Evolutionary conservation across 345 rosid species (phyloP), one percentile per base, ranked within the genome.

Genomic region (Lepidium aucheri): DNA sequence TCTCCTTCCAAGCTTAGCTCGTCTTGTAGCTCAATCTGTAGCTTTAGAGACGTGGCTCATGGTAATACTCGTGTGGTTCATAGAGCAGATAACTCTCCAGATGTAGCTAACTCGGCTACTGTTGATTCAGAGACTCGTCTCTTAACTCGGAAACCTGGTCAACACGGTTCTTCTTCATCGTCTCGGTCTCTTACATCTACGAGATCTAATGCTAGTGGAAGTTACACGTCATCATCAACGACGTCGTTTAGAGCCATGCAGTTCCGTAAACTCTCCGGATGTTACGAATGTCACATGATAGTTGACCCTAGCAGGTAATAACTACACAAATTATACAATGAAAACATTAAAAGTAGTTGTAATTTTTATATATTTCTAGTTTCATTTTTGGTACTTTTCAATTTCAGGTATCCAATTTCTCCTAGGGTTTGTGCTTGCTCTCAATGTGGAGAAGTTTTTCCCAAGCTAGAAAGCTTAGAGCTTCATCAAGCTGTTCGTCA

Each of bases 401-500:
- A 39, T 24, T 63, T 41, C 55, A 94, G 97, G 88, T 82, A 78
- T 62, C 95, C 96, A 3, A 75, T 69, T 15, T 59, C 85, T 33
- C 84, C 96, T 40, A 83, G 99, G 61, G 76, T 94, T 8, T 76
- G 85, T 78, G 72, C 92, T 35, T 93, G 99, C 74, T 56, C 91
- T 13, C 95, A 85, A 55, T 94, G 99, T 32, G 99, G 97, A 32
- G 99, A 94, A 77, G 88, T 94, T 53, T 94, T 94, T 72, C 91
- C 96, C 0, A 90, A 90, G 81, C 70, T 80, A 50, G 99, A 90
- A 79, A 90, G 92, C 85, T 76, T 94, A 74, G 99, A 94, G 74
- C 90, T 90, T 68, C 99, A 94, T 71, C 99, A 94, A 75, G 89
- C 86, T 11, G 85, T 90, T 80, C 97, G 99, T 40, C 99, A 94